Evolutionary conservation across 1,284 basidiomycete species (phyloP), one percentile per base, ranked within the genome.

Genomic region (Trametes pubescens): DNA sequence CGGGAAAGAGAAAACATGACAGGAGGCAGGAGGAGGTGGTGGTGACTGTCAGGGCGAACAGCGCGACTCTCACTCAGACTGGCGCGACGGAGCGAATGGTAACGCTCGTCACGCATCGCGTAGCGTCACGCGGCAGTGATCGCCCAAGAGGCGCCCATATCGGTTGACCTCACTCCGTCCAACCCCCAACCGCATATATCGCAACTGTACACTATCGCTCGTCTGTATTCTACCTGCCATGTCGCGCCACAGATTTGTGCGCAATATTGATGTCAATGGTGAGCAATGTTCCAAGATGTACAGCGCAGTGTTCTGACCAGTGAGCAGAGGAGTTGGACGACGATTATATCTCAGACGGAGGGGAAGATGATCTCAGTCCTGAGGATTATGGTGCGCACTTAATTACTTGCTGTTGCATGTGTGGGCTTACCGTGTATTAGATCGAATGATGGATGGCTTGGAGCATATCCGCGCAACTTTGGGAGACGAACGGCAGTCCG

Each of bases 261-360:
- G 94, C 68, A 96, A 98, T 77, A 82, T 99, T 51, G 89, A 99
- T 74, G 81, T 98, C 37, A 83, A 92, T 69, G 95, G 96, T 93
- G 68, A 38, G 77, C 26, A 48, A 57, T 10, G 24, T 35, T 47
- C 44, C 11, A 65, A 70, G 56, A 29, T 62, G 70, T 29, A 56
- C 47, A 35, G 37, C 16, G 44, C n/a, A 38, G 52, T 58, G 16
- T 14, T n/a, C 32, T 60, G 38, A 55, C 47, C 24, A 11, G 35
- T 24, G 16, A 48, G 18, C 73, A 94, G 93, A 89, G 76, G 92
- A 92, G 76, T 79, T 94, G 54, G 87, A 93, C 57, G 91, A 92
- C 69, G 86, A 89, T 69, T 86, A 85, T 10, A 74, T 89, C 58
- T 88, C 86, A 34, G 90, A 92, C 71, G 90, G 88, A 52, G 88